Conservation (phyloP, 768 basidiomycete species). For the Lactarius deliciosus region DNA sequence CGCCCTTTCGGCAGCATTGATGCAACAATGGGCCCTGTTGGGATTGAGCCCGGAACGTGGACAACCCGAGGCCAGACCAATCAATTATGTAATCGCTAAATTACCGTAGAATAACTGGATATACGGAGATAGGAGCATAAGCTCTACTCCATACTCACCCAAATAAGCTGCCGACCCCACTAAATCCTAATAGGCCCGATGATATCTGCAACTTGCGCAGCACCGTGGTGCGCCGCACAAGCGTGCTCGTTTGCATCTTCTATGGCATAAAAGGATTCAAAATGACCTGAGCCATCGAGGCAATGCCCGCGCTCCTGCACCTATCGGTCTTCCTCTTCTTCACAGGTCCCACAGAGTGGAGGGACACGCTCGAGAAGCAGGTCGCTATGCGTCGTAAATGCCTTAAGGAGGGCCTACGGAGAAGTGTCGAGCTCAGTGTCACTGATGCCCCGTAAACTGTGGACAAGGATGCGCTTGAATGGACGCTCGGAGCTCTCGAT, state of each 20-base stretch:
- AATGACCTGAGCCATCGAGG: not conserved
- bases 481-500: not conserved
- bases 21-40: no score
- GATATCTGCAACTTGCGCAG: not conserved
- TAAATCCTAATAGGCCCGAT: no score
- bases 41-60: no score
- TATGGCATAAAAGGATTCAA: not conserved
- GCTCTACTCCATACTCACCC: no score
- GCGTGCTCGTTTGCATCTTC: not conserved
- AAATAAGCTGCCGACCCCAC: no score
- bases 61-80: no score
- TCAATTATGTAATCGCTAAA: no score
- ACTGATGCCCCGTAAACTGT: no score
- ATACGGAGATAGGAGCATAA: no score
- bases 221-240: no score
- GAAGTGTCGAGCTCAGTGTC: not conserved
- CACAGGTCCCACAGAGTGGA: slow-evolving; percentile 1
- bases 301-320: slow-evolving; percentile 1
- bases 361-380: not conserved
- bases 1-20: no score
- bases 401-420: not conserved
- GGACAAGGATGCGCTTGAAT: not conserved
- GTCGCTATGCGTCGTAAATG: not conserved
- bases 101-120: no score
- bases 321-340: slow-evolving; percentile 19